phyloP scores from a whole-genome alignment of 495 filamentous ascomycete genomes.

The Hypoxylon cercidicola region DNA sequence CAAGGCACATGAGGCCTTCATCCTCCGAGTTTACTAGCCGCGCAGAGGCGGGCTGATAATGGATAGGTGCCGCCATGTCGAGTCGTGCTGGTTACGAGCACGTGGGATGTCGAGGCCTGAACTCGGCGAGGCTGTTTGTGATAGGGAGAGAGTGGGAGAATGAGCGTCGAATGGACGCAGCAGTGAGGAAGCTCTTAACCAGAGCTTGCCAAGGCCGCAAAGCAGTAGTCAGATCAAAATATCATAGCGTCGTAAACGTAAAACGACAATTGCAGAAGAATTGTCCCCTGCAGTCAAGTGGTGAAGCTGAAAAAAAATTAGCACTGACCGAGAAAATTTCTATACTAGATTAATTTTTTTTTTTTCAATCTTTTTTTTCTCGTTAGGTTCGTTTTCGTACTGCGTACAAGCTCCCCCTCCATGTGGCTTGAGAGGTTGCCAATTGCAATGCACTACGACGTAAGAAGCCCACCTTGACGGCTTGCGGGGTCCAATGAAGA shows the following conservation, averaged over 20 bases:
- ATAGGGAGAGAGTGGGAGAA: conserved; percentile 17
- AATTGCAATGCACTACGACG: conserved; percentile 37
- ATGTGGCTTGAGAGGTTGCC: conserved; percentile 32
- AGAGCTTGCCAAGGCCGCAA: conserved; percentile 39
- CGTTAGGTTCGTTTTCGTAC: conserved; percentile 33
- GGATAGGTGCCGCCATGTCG: conserved; percentile 51
- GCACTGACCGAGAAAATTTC: conserved; percentile 28
- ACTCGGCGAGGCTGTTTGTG: not conserved
- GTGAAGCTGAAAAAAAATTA: conserved; percentile 21
- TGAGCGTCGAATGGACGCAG: conserved; percentile 17
- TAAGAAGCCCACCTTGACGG: conserved; percentile 28
- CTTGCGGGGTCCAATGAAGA: conserved; percentile 27
- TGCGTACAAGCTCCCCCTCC: conserved; percentile 39
- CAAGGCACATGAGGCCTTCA: conserved; percentile 76
- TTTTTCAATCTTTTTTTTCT: conserved; percentile 19
- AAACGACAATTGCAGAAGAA: conserved; percentile 29
- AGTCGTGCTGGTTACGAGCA: conserved; percentile 13
- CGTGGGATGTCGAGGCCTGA: conserved; percentile 8
- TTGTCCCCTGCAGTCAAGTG: conserved; percentile 8
- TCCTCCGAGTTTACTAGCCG: conserved; percentile 56
- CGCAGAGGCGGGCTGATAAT: conserved; percentile 67
- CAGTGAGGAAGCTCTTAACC: conserved; percentile 36
- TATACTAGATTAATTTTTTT: conserved; percentile 31
- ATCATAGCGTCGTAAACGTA: conserved; percentile 25
- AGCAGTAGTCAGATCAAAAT: conserved; percentile 30